Conservation (phyloP, 176 grass and related monocot species). For the Musa beccarii region DNA sequence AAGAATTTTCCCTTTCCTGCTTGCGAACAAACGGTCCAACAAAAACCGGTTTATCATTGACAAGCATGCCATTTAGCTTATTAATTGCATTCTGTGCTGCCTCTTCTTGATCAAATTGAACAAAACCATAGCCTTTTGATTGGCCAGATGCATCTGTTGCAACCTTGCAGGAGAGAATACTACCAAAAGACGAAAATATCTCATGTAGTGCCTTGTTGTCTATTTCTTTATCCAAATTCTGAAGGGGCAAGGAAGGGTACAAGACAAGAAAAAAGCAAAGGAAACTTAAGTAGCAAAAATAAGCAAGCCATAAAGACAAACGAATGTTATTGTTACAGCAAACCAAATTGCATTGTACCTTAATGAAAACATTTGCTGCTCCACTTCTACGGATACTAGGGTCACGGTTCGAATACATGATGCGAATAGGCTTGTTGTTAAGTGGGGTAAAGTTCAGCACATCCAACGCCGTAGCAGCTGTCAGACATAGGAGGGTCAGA, state of each 20-base stretch:
- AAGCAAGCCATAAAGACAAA: neutral
- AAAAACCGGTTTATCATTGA: slow-evolving; percentile 66
- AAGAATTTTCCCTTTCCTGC: slow-evolving; percentile 53
- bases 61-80: slow-evolving; percentile 55
- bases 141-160: slow-evolving; percentile 41
- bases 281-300: neutral
- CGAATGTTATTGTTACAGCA: neutral
- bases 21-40: slow-evolving; percentile 62
- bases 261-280: neutral
- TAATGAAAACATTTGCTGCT: slow-evolving; percentile 60
- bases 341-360: slow-evolving; percentile 25
- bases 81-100: slow-evolving; percentile 44
- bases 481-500: neutral
- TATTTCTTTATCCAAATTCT: slow-evolving; percentile 66
- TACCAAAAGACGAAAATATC: slow-evolving; percentile 49
- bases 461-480: slow-evolving; percentile 49
- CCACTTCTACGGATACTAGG: slow-evolving; percentile 52
- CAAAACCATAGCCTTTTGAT: slow-evolving; percentile 63
- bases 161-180: slow-evolving; percentile 58
- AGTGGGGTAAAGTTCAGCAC: slow-evolving; percentile 49
- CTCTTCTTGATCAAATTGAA: slow-evolving; percentile 50
- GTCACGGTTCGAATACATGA: slow-evolving; percentile 74
- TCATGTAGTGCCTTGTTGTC: slow-evolving; percentile 57
- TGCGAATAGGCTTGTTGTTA: slow-evolving; percentile 46
- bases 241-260: neutral